Evolutionary conservation across 441 rosid species (phyloP).

Genomic region (Syzygium malaccense): DNA sequence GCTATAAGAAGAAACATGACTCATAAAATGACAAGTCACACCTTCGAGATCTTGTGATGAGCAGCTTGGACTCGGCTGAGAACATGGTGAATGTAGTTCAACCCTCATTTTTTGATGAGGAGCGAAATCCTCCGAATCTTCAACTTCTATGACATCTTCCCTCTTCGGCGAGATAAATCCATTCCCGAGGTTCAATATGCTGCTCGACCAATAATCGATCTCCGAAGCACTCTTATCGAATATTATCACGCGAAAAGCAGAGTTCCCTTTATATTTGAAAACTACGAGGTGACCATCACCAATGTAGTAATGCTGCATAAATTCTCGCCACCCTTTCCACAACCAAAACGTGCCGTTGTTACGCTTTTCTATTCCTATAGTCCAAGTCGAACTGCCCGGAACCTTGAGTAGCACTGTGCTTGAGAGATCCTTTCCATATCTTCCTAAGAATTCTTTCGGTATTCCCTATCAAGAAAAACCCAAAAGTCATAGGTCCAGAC

Average conservation of each 20-base stretch:
- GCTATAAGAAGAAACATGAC: background rate
- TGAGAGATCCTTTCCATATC: background rate
- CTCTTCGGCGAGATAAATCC: background rate
- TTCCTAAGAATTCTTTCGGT: background rate
- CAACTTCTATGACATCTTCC: background rate
- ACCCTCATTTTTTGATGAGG: background rate
- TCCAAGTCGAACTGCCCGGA: background rate
- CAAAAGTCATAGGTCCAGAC: background rate
- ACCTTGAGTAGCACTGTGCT: background rate
- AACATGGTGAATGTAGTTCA: background rate
- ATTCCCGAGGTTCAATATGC: background rate
- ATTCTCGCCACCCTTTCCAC: background rate
- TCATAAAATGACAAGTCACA: background rate
- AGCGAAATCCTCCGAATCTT: background rate
- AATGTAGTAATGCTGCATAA: background rate
- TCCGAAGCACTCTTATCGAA: background rate
- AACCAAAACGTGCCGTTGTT: background rate
- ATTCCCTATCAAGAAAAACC: background rate
- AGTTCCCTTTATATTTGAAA: background rate
- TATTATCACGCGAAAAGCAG: background rate
- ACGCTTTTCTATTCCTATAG: background rate
- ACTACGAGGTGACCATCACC: background rate
- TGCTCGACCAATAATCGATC: background rate
- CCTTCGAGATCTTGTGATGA: background rate
- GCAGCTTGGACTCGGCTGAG: background rate